A percentile compares a stretch with the other conserved stretches of the same genome.
Evolutionary conservation across 176 grass and related monocot species (phyloP).

Genomic region (Carex parvula): DNA sequence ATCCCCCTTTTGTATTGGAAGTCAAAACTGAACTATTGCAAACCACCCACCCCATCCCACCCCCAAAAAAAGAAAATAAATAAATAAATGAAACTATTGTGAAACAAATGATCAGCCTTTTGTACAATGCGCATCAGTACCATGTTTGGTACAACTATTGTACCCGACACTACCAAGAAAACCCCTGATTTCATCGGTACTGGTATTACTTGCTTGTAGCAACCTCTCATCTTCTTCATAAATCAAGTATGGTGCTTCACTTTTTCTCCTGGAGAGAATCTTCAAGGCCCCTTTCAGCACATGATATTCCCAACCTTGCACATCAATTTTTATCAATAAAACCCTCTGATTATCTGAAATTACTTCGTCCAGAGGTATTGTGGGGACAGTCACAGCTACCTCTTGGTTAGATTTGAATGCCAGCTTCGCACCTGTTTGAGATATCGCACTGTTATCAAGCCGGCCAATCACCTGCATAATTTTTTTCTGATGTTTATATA

Average conservation of each 20-base stretch:
- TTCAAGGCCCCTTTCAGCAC: slow-evolving; percentile 61
- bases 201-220: slow-evolving; percentile 84
- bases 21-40: no score
- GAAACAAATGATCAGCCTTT: slow-evolving; percentile 38
- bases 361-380: slow-evolving; percentile 81
- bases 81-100: no score
- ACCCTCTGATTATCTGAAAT: slow-evolving; percentile 55
- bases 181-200: slow-evolving; percentile 53
- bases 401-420: slow-evolving; percentile 81
- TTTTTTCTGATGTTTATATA: not conserved
- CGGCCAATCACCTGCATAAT: slow-evolving; percentile 73
- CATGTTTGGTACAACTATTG: slow-evolving; percentile 43
- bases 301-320: slow-evolving; percentile 97
- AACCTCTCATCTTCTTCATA: slow-evolving; percentile 89
- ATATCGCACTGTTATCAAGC: slow-evolving; percentile 96
- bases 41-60: no score
- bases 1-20: no score
- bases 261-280: slow-evolving; percentile 61
- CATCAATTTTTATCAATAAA: slow-evolving; percentile 79
- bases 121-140: slow-evolving; percentile 59
- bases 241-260: slow-evolving; percentile 81
- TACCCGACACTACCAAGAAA: slow-evolving; percentile 79
- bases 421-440: slow-evolving; percentile 83
- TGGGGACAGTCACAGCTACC: slow-evolving; percentile 61
- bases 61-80: no score